These are phyloP conservation scores for Crithidia brevicula DNA, from an alignment of 208 protist genomes.

Conservation along the genomic window DNA sequence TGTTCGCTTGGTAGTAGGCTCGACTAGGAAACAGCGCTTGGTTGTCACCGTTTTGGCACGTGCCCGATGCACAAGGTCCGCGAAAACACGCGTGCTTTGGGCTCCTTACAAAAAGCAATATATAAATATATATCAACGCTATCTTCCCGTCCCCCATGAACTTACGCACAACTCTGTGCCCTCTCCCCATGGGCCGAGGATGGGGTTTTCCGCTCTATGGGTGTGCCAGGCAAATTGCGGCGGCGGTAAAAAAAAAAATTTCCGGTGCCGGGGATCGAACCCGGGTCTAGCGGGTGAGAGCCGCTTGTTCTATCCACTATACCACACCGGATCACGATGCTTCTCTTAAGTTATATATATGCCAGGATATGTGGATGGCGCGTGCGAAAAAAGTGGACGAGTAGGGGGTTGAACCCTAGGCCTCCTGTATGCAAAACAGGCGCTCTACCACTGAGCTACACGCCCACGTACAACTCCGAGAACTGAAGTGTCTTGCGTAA, in stretches of 20 bases:
- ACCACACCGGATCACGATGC: conserved; percentile 74
- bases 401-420: conserved; percentile 87
- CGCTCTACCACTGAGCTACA: conserved; percentile 92
- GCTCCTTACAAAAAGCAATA: too few species aligned
- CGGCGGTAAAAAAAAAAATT: conserved; percentile 37
- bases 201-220: too few species aligned
- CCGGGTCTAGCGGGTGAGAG: conserved; percentile 94
- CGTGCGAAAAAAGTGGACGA: conserved; percentile 61
- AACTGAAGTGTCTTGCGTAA: not conserved
- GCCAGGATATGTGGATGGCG: not conserved
- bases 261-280: conserved; percentile 94
- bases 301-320: conserved; percentile 95
- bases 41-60: too few species aligned
- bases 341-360: not conserved
- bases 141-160: too few species aligned
- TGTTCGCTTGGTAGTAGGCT: too few species aligned
- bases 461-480: conserved; percentile 26
- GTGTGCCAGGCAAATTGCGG: not conserved
- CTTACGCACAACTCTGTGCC: too few species aligned
- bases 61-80: too few species aligned
- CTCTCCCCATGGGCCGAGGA: too few species aligned
- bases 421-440: conserved; percentile 88
- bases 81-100: too few species aligned
- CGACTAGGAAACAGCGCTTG: too few species aligned
- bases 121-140: too few species aligned